Evolutionary conservation across 192 early-diverging fungal genomes (phyloP), one percentile per base, ranked within the genome.

Genomic region (Coemansia sp.): DNA sequence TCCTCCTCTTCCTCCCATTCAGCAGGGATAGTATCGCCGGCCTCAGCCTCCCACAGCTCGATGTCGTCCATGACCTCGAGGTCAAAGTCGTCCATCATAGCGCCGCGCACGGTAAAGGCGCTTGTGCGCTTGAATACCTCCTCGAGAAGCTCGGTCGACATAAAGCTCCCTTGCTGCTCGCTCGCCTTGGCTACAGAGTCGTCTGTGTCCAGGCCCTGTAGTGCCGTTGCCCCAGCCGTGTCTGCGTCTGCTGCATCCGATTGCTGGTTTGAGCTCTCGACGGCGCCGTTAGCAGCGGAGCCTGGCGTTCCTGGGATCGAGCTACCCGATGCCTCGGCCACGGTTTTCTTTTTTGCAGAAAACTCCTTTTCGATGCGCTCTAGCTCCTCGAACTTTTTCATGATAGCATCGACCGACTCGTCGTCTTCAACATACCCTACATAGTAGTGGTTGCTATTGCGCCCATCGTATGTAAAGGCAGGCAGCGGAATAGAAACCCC

Each of bases 321-420:
- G 23, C 55, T 53, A 42, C 36, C 24, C 11, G 61, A 35, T 8
- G 49, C 56, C 32, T 57, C 75, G 2, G 65, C 47, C 16, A 48
- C 53, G 50, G 23, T 30, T 32, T 59, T 71, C 46, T 74, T 81
- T 57, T 74, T 74, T 22, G 68, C 68, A 1, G 79, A 85, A 68
- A 93, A 84, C 74, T 97, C 93, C 66, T 85, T 79, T 64, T 94
- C 86, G 73, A 95, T 91, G 4, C 87, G 82, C 58, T 96, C 95
- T 19, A 98, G 85, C 72, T 95, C 93, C 69, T 95, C 90, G 75
- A 98, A 98, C 81, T 98, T 98, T 69, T 93, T 92, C 95, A 98
- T 98, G 62, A 98, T 98, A 6, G 90, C 89, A 42, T 93, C 95
- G 14, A 98, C 89, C 0, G 94, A 94, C 85, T 98, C 95, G 50